A percentile compares a stretch with the other conserved stretches of the same genome.
Evolutionary conservation across 192 early-diverging fungal species (phyloP).

Genomic region (Backusella psychrophila): DNA sequence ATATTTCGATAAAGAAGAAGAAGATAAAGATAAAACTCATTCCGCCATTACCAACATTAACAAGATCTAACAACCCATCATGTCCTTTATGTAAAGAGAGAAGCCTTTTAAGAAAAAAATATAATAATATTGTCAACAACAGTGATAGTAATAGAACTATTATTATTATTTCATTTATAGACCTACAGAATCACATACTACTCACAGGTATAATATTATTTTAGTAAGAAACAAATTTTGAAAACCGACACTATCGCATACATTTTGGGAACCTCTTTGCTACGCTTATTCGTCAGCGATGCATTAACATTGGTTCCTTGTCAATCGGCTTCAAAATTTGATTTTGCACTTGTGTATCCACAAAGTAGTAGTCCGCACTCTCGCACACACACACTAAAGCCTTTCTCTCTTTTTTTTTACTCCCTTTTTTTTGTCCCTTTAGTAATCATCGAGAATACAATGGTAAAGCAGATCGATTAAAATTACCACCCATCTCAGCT

Average conservation of each 20-base stretch:
- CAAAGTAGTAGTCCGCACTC: neutral
- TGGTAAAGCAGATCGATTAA: slow-evolving; percentile 11
- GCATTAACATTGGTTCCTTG: slow-evolving; percentile 19
- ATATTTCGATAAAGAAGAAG: neutral
- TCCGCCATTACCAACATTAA: neutral
- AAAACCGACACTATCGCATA: neutral
- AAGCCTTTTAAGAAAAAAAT: neutral
- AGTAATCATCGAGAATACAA: neutral
- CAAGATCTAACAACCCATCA: neutral
- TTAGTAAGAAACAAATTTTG: neutral
- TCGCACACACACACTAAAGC: neutral
- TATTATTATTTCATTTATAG: neutral
- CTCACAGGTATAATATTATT: neutral
- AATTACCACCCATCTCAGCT: slow-evolving; percentile 16
- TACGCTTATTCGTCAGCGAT: slow-evolving; percentile 13
- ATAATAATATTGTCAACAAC: neutral
- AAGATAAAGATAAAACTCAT: neutral
- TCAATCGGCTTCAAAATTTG: slow-evolving; percentile 10
- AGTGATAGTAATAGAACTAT: neutral
- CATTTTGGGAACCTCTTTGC: neutral
- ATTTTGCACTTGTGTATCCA: slow-evolving; percentile 6
- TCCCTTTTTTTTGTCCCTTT: neutral
- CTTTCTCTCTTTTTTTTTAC: neutral
- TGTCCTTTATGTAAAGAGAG: slow-evolving; percentile 4
- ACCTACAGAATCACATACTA: neutral